phyloP scores from a whole-genome alignment of 305 asterid species.

The Withania somnifera region DNA sequence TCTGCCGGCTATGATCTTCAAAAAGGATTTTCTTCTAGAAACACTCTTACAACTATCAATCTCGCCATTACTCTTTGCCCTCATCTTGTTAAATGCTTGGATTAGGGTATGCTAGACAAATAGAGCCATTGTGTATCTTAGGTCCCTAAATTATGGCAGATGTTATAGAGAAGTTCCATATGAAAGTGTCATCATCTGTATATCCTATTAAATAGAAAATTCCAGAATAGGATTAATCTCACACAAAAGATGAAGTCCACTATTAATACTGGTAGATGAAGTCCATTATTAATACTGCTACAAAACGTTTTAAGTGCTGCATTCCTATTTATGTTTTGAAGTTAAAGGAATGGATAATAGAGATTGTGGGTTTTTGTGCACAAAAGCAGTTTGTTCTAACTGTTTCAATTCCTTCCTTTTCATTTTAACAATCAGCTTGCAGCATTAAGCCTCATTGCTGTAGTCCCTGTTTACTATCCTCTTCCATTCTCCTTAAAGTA shows the following conservation, averaged over 20 bases:
- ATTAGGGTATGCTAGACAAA: neutral
- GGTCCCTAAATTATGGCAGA: neutral
- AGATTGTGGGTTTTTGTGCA: neutral
- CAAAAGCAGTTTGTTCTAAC: neutral
- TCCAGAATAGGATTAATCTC: neutral
- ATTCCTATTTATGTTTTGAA: neutral
- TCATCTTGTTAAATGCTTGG: neutral
- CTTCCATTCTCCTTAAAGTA: neutral
- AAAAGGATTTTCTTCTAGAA: neutral
- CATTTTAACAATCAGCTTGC: neutral
- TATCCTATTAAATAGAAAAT: neutral
- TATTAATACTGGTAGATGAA: neutral
- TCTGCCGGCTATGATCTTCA: neutral
- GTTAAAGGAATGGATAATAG: neutral
- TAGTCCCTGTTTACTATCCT: neutral
- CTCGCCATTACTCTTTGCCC: neutral
- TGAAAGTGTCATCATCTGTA: neutral
- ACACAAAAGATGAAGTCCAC: neutral
- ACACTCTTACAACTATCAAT: neutral
- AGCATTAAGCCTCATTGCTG: neutral
- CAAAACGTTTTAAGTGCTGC: neutral
- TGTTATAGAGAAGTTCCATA: neutral
- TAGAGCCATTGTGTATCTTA: neutral
- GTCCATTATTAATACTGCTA: neutral
- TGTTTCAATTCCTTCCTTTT: neutral